Conservation (phyloP, 192 early-diverging fungal species). For the Lobosporangium transversale region DNA sequence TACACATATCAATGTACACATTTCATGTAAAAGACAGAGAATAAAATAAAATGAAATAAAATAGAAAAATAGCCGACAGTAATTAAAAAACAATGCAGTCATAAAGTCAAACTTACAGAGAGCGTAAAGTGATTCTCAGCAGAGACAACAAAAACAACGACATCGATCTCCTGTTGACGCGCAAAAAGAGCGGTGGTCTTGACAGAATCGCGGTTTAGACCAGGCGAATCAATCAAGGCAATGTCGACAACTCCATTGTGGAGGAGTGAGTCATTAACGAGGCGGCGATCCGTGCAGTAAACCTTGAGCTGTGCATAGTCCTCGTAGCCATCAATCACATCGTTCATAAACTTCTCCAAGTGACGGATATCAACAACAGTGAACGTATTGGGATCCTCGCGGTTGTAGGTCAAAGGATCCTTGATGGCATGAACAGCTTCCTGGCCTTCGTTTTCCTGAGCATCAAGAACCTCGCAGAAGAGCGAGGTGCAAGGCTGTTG, state of each 20-base stretch:
- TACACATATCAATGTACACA: too few species aligned
- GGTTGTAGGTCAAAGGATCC: conserved; percentile 74
- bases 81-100: too few species aligned
- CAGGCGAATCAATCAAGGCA: conserved; percentile 97
- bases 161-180: conserved; percentile 98
- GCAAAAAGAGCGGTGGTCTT: conserved; percentile 98
- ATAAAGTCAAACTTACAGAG: conserved; percentile 78
- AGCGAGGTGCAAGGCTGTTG: conserved; percentile 98
- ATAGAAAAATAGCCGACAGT: conserved; percentile 5
- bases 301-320: conserved; percentile 92
- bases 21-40: too few species aligned
- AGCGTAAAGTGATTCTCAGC: conserved; percentile 99
- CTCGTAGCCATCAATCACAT: conserved; percentile 86
- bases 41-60: too few species aligned
- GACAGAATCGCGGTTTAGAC: conserved; percentile 96
- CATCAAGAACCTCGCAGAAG: conserved; percentile 97
- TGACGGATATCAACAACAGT: conserved; percentile 73
- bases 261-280: conserved; percentile 75
- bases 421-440: conserved; percentile 95
- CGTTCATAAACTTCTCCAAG: conserved; percentile 75
- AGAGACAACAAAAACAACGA: conserved; percentile 98
- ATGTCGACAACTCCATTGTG: conserved; percentile 98
- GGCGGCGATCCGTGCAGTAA: conserved; percentile 82
- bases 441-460: conserved; percentile 84
- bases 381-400: conserved; percentile 76